These are phyloP conservation scores for Marasmius tenuissimus DNA, from an alignment of 1,284 basidiomycete genomes.

Conservation along the genomic window DNA sequence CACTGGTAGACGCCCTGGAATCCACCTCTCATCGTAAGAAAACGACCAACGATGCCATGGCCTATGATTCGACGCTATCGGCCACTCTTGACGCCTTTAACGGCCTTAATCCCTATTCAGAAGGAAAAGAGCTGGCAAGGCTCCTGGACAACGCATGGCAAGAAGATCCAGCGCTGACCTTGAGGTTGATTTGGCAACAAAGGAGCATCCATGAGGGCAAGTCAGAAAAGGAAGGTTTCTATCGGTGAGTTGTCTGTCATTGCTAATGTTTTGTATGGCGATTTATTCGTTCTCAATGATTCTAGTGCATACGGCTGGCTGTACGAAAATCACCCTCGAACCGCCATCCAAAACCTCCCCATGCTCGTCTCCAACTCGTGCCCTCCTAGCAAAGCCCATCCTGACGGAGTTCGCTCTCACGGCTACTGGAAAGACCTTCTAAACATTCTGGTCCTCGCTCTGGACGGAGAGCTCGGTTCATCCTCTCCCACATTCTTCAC, in stretches of 20 bases:
- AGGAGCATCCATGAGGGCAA: conserved; percentile 66
- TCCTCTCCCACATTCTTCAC: conserved; percentile 32
- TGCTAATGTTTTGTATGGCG: neutral
- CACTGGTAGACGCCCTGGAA: conserved; percentile 54
- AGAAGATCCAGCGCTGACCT: conserved; percentile 49
- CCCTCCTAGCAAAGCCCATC: conserved; percentile 25
- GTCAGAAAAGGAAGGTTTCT: conserved; percentile 53
- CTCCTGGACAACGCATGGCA: conserved; percentile 49
- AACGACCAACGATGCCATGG: conserved; percentile 47
- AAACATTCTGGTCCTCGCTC: conserved; percentile 58
- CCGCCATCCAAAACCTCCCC: conserved; percentile 56
- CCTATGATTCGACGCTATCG: conserved; percentile 47
- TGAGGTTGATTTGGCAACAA: conserved; percentile 61
- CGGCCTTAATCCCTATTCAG: conserved; percentile 28
- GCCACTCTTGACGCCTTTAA: conserved; percentile 55
- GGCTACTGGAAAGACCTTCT: conserved; percentile 73
- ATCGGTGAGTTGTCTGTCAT: conserved; percentile 33
- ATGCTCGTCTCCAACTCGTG: conserved; percentile 51
- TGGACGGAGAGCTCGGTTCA: conserved; percentile 41
- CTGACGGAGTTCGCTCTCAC: conserved; percentile 38
- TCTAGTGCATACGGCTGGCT: conserved; percentile 61
- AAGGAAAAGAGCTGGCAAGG: conserved; percentile 24
- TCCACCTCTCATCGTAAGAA: conserved; percentile 36
- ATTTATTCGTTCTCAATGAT: neutral
- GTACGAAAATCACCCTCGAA: conserved; percentile 62